Percentiles rank a stretch among this genome's conserved stretches.
phyloP scores from a whole-genome alignment of 2,329 filamentous ascomycete genomes.

The Talaromyces islandicus region DNA sequence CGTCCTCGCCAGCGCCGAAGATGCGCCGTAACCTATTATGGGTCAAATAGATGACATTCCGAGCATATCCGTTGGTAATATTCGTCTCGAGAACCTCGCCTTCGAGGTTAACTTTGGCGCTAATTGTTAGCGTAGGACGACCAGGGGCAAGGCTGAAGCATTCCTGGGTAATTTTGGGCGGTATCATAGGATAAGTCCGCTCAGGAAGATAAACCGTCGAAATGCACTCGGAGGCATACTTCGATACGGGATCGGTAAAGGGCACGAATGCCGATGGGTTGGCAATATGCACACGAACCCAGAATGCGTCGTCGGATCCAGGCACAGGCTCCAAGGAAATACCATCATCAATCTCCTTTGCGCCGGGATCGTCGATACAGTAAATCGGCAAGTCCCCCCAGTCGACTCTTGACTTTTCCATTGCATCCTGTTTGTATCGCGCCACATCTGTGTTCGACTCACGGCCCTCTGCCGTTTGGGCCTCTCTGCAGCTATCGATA shows the following conservation, averaged over 20 bases:
- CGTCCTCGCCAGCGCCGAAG: slow-evolving; percentile 27
- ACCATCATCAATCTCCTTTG: slow-evolving; percentile 59
- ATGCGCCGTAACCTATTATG: slow-evolving; percentile 35
- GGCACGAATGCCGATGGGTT: slow-evolving; percentile 59
- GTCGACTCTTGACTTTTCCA: slow-evolving; percentile 52
- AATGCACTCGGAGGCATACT: slow-evolving; percentile 50
- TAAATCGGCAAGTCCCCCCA: slow-evolving; percentile 54
- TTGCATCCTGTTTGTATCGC: slow-evolving; percentile 40
- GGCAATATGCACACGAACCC: slow-evolving; percentile 59
- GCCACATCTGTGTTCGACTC: not conserved
- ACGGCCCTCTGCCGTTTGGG: slow-evolving; percentile 18
- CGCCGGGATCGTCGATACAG: slow-evolving; percentile 51
- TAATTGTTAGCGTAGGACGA: slow-evolving; percentile 57
- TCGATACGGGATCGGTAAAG: slow-evolving; percentile 45
- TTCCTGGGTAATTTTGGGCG: slow-evolving; percentile 40
- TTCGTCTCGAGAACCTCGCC: slow-evolving; percentile 51
- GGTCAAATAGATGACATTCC: slow-evolving; percentile 51
- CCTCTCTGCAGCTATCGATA: slow-evolving; percentile 24
- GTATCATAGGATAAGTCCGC: slow-evolving; percentile 52
- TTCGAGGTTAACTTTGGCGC: slow-evolving; percentile 46
- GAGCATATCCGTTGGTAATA: slow-evolving; percentile 48
- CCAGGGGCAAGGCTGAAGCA: slow-evolving; percentile 50
- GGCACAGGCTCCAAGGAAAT: slow-evolving; percentile 51
- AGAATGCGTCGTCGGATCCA: slow-evolving; percentile 42
- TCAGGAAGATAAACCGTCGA: slow-evolving; percentile 51